phyloP scores from a whole-genome alignment of 2,329 filamentous ascomycete species.

The Ophiocordyceps australis region DNA sequence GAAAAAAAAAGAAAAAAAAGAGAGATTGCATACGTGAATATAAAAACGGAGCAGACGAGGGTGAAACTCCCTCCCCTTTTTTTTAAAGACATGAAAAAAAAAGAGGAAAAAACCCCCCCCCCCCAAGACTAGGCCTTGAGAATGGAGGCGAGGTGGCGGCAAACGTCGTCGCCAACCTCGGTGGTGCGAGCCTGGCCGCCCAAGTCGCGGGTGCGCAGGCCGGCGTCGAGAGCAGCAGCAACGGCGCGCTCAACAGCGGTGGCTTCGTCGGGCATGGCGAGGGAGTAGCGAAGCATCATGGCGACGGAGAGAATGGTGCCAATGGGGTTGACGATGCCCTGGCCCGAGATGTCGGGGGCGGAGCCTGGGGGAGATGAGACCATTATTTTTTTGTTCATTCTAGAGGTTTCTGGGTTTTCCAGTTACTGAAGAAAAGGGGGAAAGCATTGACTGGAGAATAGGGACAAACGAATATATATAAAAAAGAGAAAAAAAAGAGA shows the following conservation, averaged over 20 bases:
- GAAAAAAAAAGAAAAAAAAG: too few relatives aligned
- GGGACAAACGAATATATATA: too few relatives aligned
- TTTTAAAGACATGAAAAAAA: too few relatives aligned
- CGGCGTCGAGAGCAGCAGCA: conserved; percentile 58
- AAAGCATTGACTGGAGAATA: too few relatives aligned
- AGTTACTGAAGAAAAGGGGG: too few relatives aligned
- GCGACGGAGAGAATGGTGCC: conserved; percentile 82
- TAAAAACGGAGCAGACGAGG: too few relatives aligned
- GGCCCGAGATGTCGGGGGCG: conserved; percentile 82
- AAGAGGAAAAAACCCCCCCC: too few relatives aligned
- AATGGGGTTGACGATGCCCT: conserved; percentile 71
- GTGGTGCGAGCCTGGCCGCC: conserved; percentile 55
- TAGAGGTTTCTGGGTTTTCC: too few relatives aligned
- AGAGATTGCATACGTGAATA: too few relatives aligned
- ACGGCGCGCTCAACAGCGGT: conserved; percentile 69
- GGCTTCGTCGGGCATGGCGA: conserved; percentile 62
- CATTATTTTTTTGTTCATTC: not conserved
- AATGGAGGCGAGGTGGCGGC: conserved; percentile 49
- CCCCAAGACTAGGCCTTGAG: conserved; percentile 23
- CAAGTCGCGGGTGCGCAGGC: conserved; percentile 68
- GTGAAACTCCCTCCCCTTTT: too few relatives aligned
- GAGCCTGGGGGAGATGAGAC: conserved; percentile 37
- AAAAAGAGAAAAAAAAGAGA: too few relatives aligned
- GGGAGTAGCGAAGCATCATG: conserved; percentile 92
- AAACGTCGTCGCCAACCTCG: conserved; percentile 64